Evolutionary conservation across 2,329 filamentous ascomycete species (phyloP), one percentile per base, ranked within the genome.

Genomic region (Talaromyces rugulosus): DNA sequence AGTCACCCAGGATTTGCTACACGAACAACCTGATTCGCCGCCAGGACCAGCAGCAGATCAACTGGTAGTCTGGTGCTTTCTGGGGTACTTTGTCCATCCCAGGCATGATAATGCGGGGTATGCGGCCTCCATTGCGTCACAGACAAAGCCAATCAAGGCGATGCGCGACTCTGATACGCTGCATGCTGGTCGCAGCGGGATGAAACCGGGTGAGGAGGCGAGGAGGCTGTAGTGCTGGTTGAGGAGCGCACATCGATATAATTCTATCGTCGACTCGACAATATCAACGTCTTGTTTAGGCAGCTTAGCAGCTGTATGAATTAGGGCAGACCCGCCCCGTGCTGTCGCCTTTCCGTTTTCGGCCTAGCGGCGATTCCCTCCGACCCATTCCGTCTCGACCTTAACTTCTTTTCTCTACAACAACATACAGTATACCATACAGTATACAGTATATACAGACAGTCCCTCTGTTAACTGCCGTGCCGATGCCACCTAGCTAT

Each of bases 41-140:
- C 28, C 14, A 36, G 30, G n/a, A 23, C 30, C 23, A n/a, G 34
- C 53, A 56, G 34, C n/a, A 30, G 34, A 55, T 55, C 30, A 33
- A 53, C 11, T 14, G 50, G 28, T 53, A 53, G 23, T 23, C 23
- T 23, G 23, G 23, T 23, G 2, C 23, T 27, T 31, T 53, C 44
- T 53, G 56, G 27, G 47, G 30, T 42, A 42, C 33, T 27, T 47
- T 27, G 28, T 44, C 40, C 47, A 27, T 56, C 55, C 44, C 51
- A 27, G n/a, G 42, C 36, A 55, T 36, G 47, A 59, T 3, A 53
- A 62, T 62, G 61, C 61, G 61, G 61, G 61, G 61, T 62, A 62
- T 59, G 60, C 60, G 44, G 31, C 12, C 12, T 40, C 40, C 33
- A 55, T 59, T 62, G 61, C 61, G 56, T 62, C 57, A 59, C 52